Percentiles rank a stretch among this genome's conserved stretches.
phyloP scores from a whole-genome alignment of 768 basidiomycete species.

The Russula foetens region DNA sequence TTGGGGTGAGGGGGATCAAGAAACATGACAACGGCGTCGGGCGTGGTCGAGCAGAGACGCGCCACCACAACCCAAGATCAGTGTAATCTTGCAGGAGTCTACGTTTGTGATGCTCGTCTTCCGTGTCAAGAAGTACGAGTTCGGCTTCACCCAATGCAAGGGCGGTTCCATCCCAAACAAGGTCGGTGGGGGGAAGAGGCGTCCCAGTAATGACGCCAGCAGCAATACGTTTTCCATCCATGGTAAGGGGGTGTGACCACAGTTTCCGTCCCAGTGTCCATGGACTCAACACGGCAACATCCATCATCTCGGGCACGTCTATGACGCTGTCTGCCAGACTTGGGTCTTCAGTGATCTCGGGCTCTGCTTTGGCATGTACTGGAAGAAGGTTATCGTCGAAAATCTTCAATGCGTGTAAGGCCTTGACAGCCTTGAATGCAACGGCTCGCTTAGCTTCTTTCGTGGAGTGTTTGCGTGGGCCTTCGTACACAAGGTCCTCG shows the following conservation, averaged over 20 bases:
- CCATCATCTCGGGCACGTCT: constrained; percentile 45
- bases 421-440: constrained; percentile 70
- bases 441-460: constrained; percentile 78
- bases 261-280: constrained; percentile 50
- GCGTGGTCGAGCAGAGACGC: constrained; percentile 52
- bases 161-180: constrained; percentile 31
- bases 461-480: constrained; percentile 57
- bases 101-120: constrained; percentile 40
- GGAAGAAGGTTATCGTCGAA: constrained; percentile 82
- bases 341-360: constrained; percentile 48
- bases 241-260: constrained; percentile 55
- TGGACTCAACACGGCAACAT: constrained; percentile 55
- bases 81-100: constrained; percentile 59
- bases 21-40: constrained; percentile 46
- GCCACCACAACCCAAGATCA: constrained; percentile 49
- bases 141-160: constrained; percentile 31
- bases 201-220: constrained; percentile 61
- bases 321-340: constrained; percentile 35
- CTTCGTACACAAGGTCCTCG: constrained; percentile 46
- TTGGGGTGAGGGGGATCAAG: constrained; percentile 53
- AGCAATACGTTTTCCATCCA: constrained; percentile 42
- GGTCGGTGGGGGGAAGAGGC: constrained; percentile 38
- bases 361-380: constrained; percentile 41
- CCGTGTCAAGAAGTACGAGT: constrained; percentile 34
- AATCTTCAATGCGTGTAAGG: constrained; percentile 59